Base-by-base conservation (phyloP, 2,329 filamentous ascomycete genomes). In the Massarina eburnea region DNA sequence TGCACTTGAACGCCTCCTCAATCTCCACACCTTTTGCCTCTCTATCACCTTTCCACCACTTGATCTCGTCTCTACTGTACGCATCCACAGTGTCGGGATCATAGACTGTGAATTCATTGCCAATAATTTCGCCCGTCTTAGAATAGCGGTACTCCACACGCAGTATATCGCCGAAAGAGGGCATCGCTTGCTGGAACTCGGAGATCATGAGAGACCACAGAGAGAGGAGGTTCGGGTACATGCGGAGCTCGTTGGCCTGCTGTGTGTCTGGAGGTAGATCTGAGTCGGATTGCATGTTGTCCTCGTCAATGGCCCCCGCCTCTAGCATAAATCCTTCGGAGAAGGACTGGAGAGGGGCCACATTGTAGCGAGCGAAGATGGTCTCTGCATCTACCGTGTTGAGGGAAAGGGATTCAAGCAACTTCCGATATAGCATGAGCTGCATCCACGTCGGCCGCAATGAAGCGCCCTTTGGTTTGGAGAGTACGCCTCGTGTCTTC, bases 1-100 rank as follows among this genome's bases (percentile, higher is more conserved):
- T 75, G 66, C 92, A 97, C 68, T 96, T 97, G 71, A 86, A 95
- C 0, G 89, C 88, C 57, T 96, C 91, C 60, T 91, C 85, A 6
- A 95, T 79, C 6, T 82, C 78, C 2, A 96, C 91, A 0, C 92
- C 92, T 7, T 78, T 77, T 0, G 91, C 83, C 39, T 80, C 72
- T 14, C 91, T 76, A 57, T 86, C 76, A 1, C 91, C 92, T 24
- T 81, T 82, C 92, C 92, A 97, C 90, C 90, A 96, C n/a, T 77
- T 68, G 80, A 96, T 83, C 52, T 88, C 85, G 2, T 82, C 77
- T 0, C 72, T 64, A 3, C 96, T 66, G 62, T 95, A 95, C 1
- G 68, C 71, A 9, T 85, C 78, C 34, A 96, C 73, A 2, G 76
- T 76, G 1, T 75, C 67, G 0, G 79, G 73, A 45, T 92, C 86